Conservation (phyloP, 1,284 basidiomycete species). For the Macrocystidia cucumis region DNA sequence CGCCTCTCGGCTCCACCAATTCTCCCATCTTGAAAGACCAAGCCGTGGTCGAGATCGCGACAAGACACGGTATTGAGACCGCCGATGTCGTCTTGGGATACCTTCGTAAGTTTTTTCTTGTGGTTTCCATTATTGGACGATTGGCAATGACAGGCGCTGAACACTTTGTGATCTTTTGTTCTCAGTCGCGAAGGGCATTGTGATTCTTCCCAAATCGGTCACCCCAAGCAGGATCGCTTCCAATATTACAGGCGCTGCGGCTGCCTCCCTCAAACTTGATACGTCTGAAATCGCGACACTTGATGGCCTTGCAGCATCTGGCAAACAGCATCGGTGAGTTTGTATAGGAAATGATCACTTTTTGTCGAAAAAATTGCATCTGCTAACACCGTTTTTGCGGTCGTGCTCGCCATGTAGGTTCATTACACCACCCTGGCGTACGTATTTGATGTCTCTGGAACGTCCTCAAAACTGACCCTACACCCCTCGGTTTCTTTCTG, state of each 20-base stretch:
- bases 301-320: constrained; percentile 58
- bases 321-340: constrained; percentile 59
- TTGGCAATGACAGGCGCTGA: not conserved
- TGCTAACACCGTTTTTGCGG: too few relatives aligned
- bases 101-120: constrained; percentile 34
- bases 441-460: constrained; percentile 19
- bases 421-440: constrained; percentile 65
- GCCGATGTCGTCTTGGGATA: constrained; percentile 67
- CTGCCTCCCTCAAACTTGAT: constrained; percentile 42
- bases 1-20: constrained; percentile 73
- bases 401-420: constrained; percentile 25
- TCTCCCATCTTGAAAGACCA: constrained; percentile 68
- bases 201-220: constrained; percentile 73
- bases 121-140: not conserved
- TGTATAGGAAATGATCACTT: too few relatives aligned
- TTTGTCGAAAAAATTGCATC: too few relatives aligned
- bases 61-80: constrained; percentile 48
- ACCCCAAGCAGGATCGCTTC: constrained; percentile 65
- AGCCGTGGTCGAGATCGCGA: constrained; percentile 54
- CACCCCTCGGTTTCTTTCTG: too few relatives aligned
- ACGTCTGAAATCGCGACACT: constrained; percentile 54
- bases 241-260: constrained; percentile 53
- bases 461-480: too few relatives aligned
- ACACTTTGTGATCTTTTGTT: not conserved
- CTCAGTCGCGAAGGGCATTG: constrained; percentile 54